These are phyloP conservation scores for Aspergillus oerlinghausenensis DNA, from an alignment of 2,329 filamentous ascomycete genomes.

Conservation along the genomic window DNA sequence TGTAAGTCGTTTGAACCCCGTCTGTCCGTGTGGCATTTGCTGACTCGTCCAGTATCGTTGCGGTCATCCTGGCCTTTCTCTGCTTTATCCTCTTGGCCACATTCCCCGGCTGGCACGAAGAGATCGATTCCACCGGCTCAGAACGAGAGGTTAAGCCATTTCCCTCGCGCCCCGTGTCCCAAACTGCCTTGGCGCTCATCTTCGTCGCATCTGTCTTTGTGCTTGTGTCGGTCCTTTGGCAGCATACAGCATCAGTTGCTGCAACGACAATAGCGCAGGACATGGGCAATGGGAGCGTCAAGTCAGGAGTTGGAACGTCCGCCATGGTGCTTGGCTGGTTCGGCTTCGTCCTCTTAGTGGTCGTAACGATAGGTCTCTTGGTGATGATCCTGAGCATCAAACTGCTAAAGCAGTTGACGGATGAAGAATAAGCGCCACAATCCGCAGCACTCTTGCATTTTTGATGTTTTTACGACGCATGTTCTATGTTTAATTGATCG, in stretches of 20 bases:
- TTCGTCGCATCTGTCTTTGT: constrained; percentile 66
- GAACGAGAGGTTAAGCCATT: constrained; percentile 92
- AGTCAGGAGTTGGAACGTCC: constrained; percentile 81
- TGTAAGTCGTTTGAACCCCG: constrained; percentile 56
- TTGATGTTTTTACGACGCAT: constrained; percentile 1
- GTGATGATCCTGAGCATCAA: constrained; percentile 96
- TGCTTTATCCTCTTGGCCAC: constrained; percentile 92
- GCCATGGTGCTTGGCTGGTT: constrained; percentile 99
- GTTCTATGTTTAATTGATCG: constrained; percentile 3
- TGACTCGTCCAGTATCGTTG: constrained; percentile 68
- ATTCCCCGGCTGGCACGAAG: constrained; percentile 96
- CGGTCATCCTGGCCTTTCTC: constrained; percentile 94
- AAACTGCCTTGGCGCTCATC: constrained; percentile 89
- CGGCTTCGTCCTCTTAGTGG: constrained; percentile 84
- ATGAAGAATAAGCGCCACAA: constrained; percentile 29
- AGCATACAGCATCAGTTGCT: constrained; percentile 90
- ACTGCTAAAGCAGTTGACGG: constrained; percentile 61
- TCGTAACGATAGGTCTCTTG: constrained; percentile 89
- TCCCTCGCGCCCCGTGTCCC: constrained; percentile 84
- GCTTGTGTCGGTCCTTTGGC: constrained; percentile 57
- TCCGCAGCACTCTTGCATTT: not conserved
- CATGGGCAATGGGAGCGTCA: constrained; percentile 82
- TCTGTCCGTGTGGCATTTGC: not conserved
- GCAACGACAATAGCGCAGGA: constrained; percentile 91
- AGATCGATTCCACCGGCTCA: constrained; percentile 72